These are phyloP conservation scores for Botrytis pseudocinerea DNA, from an alignment of 2,329 filamentous ascomycete genomes.

Conservation along the genomic window DNA sequence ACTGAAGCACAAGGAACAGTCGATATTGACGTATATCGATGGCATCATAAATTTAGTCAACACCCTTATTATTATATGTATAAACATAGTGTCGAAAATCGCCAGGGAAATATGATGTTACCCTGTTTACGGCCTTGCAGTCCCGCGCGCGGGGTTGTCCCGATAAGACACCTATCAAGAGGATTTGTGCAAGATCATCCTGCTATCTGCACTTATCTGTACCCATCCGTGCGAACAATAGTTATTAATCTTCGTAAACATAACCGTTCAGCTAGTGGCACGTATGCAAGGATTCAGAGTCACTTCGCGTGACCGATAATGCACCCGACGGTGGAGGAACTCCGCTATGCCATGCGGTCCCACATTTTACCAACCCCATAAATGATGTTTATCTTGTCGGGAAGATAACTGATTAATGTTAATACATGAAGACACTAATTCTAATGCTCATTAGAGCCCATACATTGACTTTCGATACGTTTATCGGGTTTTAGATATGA, in stretches of 20 bases:
- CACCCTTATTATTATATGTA: slow-evolving; percentile 7
- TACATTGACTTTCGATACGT: background rate
- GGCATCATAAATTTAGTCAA: background rate
- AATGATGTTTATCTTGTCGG: slow-evolving; percentile 6
- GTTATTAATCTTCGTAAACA: background rate
- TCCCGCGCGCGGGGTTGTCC: slow-evolving; percentile 21
- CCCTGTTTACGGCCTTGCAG: slow-evolving; percentile 19
- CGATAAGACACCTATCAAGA: slow-evolving; percentile 21
- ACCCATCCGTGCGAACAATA: background rate
- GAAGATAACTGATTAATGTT: slow-evolving; percentile 12
- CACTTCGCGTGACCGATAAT: slow-evolving; percentile 14
- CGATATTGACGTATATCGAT: background rate
- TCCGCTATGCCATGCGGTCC: slow-evolving; percentile 7
- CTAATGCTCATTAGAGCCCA: background rate
- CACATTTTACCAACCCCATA: slow-evolving; percentile 14
- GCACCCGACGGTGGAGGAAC: slow-evolving; percentile 19
- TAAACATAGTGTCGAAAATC: background rate
- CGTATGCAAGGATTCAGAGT: slow-evolving; percentile 4
- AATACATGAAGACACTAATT: background rate
- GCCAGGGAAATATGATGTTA: background rate
- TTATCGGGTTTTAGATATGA: background rate
- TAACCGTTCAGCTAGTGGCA: slow-evolving; percentile 9
- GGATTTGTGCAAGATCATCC: background rate
- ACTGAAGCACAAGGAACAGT: background rate
- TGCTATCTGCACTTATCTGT: slow-evolving; percentile 9